Conservation (phyloP, 768 basidiomycete genomes). For the Amanita pallidorosea region DNA sequence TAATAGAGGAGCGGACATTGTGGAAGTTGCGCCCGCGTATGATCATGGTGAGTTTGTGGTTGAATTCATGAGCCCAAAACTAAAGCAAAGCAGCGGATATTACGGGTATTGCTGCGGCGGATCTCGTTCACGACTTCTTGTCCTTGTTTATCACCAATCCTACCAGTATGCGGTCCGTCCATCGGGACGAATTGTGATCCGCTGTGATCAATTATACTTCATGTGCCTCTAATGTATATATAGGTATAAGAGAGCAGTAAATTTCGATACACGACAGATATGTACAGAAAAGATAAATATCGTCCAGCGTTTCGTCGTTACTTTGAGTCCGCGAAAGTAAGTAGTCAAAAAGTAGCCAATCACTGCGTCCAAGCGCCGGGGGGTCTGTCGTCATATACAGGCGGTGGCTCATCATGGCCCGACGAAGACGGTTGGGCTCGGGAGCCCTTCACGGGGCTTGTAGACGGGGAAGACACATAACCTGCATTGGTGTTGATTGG, state of each 20-base stretch:
- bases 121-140: no score
- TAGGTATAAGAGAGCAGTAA: constrained; percentile 2
- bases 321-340: constrained; percentile 1
- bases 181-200: neutral
- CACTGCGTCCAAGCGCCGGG: constrained; percentile 42
- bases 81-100: no score
- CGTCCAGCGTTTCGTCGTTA: neutral
- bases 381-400: constrained; percentile 50
- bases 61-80: no score
- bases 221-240: neutral
- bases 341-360: neutral
- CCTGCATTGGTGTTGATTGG: constrained; percentile 27
- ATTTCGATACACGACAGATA: neutral
- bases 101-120: no score
- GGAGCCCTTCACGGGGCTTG: constrained; percentile 34
- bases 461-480: constrained; percentile 12
- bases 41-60: no score
- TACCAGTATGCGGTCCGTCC: constrained; percentile 17
- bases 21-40: no score
- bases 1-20: no score
- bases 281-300: neutral
- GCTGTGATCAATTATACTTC: no score
- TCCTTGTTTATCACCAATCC: neutral
- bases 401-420: constrained; percentile 45
- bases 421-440: constrained; percentile 21